These are phyloP conservation scores for Blastobotrys proliferans DNA, from an alignment of 1,139 yeast species.

Conservation along the genomic window DNA sequence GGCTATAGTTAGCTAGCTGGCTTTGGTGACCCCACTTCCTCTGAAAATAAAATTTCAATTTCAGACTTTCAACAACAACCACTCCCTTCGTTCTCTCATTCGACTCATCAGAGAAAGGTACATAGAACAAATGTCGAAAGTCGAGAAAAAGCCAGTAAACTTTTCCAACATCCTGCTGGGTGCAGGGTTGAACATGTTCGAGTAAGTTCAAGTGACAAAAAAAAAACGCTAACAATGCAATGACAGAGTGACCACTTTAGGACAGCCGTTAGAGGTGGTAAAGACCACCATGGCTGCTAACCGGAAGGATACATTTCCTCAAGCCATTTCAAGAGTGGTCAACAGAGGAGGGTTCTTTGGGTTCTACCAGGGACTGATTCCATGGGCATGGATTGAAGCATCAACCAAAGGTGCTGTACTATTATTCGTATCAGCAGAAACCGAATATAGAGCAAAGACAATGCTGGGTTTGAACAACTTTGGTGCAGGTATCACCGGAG, in stretches of 20 bases:
- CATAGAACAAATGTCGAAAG: too few species aligned
- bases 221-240: background rate
- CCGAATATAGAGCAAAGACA: constrained; percentile 68
- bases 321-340: constrained; percentile 76
- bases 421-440: constrained; percentile 86
- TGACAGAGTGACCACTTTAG: constrained; percentile 68
- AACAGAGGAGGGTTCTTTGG: constrained; percentile 89
- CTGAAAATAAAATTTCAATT: too few species aligned
- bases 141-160: constrained; percentile 80
- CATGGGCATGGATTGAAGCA: constrained; percentile 99
- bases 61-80: too few species aligned
- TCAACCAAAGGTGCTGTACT: constrained; percentile 98
- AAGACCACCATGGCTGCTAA: constrained; percentile 98
- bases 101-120: too few species aligned
- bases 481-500: constrained; percentile 88
- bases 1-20: too few species aligned
- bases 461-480: constrained; percentile 65
- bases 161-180: constrained; percentile 89
- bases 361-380: constrained; percentile 94
- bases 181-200: constrained; percentile 88
- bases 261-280: constrained; percentile 93
- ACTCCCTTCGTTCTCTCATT: too few species aligned
- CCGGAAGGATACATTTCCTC: constrained; percentile 61
- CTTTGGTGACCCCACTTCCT: too few species aligned
- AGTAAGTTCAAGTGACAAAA: constrained; percentile 29